These are phyloP conservation scores for Pseudopithomyces chartarum DNA, from an alignment of 2,329 filamentous ascomycete genomes.

Conservation along the genomic window DNA sequence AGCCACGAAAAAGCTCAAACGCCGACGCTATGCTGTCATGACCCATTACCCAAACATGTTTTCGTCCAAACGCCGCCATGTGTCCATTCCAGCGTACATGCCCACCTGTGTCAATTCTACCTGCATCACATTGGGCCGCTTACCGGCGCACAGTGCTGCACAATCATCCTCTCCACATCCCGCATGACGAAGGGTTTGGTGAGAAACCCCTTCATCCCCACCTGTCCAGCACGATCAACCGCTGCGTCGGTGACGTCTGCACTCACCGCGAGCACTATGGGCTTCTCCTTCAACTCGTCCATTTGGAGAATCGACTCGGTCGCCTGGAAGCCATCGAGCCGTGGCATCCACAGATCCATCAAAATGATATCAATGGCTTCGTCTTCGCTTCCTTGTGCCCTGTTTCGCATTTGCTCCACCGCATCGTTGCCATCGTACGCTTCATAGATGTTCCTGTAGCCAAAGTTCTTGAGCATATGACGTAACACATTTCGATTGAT, in stretches of 20 bases:
- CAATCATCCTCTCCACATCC: slow-evolving; percentile 66
- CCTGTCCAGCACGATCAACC: slow-evolving; percentile 62
- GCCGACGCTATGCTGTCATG: slow-evolving; percentile 15
- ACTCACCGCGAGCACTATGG: slow-evolving; percentile 65
- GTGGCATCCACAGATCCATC: slow-evolving; percentile 80
- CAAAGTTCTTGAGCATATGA: slow-evolving; percentile 69
- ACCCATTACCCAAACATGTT: background rate
- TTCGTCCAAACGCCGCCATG: background rate
- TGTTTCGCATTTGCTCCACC: slow-evolving; percentile 62
- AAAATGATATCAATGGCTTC: slow-evolving; percentile 65
- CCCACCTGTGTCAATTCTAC: background rate
- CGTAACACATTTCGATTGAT: slow-evolving; percentile 72
- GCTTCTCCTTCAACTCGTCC: slow-evolving; percentile 41
- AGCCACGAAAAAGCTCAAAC: slow-evolving; percentile 4
- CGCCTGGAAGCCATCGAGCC: slow-evolving; percentile 74
- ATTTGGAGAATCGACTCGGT: slow-evolving; percentile 65
- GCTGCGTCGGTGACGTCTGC: slow-evolving; percentile 70
- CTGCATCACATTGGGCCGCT: background rate
- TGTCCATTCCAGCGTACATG: background rate
- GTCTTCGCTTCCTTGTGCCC: slow-evolving; percentile 25
- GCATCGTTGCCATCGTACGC: slow-evolving; percentile 73
- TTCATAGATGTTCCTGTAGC: slow-evolving; percentile 66
- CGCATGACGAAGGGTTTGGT: slow-evolving; percentile 69
- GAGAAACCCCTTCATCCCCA: slow-evolving; percentile 71
- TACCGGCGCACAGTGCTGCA: slow-evolving; percentile 49